Evolutionary conservation across 2,329 filamentous ascomycete species (phyloP), one percentile per base, ranked within the genome.

Genomic region (Aspergillus puulaauensis): DNA sequence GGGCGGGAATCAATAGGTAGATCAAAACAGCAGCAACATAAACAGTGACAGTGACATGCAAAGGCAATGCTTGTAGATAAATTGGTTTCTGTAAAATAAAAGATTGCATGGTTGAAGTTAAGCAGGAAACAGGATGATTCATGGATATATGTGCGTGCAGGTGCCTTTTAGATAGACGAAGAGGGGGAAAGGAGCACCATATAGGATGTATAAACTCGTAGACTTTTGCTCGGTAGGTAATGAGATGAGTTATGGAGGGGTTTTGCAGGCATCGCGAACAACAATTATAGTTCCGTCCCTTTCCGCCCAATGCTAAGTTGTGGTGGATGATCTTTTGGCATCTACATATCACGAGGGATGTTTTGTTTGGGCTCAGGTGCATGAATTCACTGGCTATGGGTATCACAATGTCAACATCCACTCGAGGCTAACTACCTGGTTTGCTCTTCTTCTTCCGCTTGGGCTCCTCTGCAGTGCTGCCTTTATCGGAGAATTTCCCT

Each of bases 391-490:
- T 45, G 21, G 19, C 23, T n/a, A 41, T 55, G 53, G 53, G 53
- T 50, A 50, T 50, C 45, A 50, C 23, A 46, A 11, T 31, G 23
- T 37, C 14, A 23, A 52, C 27, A 40, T 40, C 40, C 31, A 54
- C 6, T 55, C 17, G 14, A 44, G 6, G 31, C 17, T 51, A 72
- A 62, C 58, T 64, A n/a, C 60, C 64, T 57, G 67, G 60, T 57
- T 70, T 72, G 43, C 61, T 70, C 64, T 73, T 78, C 64, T 70
- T 72, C 63, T 63, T 73, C 59, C 71, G 71, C 56, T 70, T 77
- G 56, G 70, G 71, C 48, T 74, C 73, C 8, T 72, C 66, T 14
- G 72, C 66, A n/a, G 65, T 72, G 66, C 41, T 15, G 15, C 49
- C 70, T 55, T 70, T 74, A 8, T 71, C 70, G 5, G 65, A 64